Conservation (phyloP, 441 rosid genomes). For the Euphorbia schlechtendalii region DNA sequence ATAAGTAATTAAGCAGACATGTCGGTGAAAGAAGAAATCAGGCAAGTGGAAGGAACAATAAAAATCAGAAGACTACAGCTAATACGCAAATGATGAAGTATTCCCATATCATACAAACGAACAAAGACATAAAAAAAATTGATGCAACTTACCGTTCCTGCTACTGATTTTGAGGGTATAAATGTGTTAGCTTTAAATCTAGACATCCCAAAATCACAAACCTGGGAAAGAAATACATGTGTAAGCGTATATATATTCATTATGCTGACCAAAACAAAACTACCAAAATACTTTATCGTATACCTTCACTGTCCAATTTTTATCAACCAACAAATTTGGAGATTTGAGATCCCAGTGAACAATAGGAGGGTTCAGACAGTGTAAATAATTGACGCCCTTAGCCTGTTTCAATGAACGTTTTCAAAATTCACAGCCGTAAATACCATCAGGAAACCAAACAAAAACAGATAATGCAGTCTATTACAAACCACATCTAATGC, state of each 20-base stretch:
- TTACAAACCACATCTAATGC: constrained; percentile 86
- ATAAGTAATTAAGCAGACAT: too few species aligned
- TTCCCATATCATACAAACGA: too few species aligned
- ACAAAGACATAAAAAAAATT: too few species aligned
- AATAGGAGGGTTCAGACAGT: constrained; percentile 79
- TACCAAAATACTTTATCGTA: neutral
- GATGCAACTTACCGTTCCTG: constrained; percentile 76
- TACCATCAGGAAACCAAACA: constrained; percentile 5
- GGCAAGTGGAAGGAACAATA: too few species aligned
- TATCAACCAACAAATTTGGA: constrained; percentile 92
- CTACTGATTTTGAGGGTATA: constrained; percentile 89
- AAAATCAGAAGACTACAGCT: too few species aligned
- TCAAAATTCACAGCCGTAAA: constrained; percentile 11
- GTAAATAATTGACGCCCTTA: constrained; percentile 92
- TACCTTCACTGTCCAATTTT: constrained; percentile 95
- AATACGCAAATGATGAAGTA: too few species aligned
- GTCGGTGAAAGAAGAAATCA: too few species aligned
- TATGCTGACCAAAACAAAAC: constrained; percentile 2
- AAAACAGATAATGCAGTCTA: neutral
- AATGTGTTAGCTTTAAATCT: constrained; percentile 93
- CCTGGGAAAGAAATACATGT: constrained; percentile 36
- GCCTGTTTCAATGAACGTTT: constrained; percentile 50
- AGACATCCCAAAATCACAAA: constrained; percentile 92
- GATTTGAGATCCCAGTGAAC: constrained; percentile 98
- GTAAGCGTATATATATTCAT: constrained; percentile 7